A percentile compares a stretch with the other conserved stretches of the same genome.
Evolutionary conservation across 805 yeast genomes (phyloP).

Genomic region (Metschnikowia noctiluminum): DNA sequence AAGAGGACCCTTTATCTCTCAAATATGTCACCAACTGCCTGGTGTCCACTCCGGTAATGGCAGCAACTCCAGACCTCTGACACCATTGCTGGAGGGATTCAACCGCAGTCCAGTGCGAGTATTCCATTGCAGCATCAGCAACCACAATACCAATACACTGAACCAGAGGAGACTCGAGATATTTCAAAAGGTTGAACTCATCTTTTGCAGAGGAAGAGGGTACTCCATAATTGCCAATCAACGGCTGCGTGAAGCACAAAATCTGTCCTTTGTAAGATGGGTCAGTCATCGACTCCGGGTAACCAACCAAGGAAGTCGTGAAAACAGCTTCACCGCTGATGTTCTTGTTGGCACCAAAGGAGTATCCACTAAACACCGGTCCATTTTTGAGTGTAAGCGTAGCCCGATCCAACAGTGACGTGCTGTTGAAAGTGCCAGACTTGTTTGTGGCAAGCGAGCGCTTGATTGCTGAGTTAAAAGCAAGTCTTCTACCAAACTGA

Average conservation of each 20-base stretch:
- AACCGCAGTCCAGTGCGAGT: constrained; percentile 99
- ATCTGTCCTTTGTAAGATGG: constrained; percentile 98
- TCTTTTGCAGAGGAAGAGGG: constrained; percentile 83
- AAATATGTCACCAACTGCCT: constrained; percentile 88
- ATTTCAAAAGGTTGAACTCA: constrained; percentile 78
- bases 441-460: constrained; percentile 36
- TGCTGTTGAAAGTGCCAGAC: constrained; percentile 29
- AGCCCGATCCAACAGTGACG: constrained; percentile 65
- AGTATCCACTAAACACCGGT: constrained; percentile 86
- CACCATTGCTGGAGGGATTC: constrained; percentile 96
- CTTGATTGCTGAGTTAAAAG: constrained; percentile 10
- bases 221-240: constrained; percentile 97
- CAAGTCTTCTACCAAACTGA: constrained; percentile 5
- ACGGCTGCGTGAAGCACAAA: constrained; percentile 92
- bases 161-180: constrained; percentile 85
- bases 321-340: constrained; percentile 97
- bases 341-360: constrained; percentile 93
- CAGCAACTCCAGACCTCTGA: constrained; percentile 89
- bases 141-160: constrained; percentile 97
- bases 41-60: constrained; percentile 96
- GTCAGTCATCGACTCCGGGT: constrained; percentile 98
- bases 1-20: constrained; percentile 94
- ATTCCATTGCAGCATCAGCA: constrained; percentile 89
- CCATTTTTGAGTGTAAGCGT: constrained; percentile 90
- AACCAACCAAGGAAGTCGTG: constrained; percentile 96